phyloP scores from a whole-genome alignment of 352 stramenopile genomes.

The Globisporangium spinosum region DNA sequence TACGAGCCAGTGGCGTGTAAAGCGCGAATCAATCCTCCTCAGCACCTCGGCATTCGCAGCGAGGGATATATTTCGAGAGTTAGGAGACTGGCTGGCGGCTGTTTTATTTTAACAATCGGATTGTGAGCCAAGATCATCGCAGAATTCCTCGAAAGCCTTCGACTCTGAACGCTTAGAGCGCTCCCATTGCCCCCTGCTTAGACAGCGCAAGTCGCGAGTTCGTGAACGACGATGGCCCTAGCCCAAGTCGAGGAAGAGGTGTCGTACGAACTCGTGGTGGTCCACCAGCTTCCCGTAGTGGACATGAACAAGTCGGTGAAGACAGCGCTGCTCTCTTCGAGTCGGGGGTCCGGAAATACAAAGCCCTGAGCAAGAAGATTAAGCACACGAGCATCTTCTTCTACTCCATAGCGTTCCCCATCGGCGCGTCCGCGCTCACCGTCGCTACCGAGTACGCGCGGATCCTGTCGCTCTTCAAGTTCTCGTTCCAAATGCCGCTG shows the following conservation, averaged over 20 bases:
- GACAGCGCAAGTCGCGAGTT: background rate
- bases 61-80: background rate
- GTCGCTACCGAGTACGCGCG: constrained; percentile 6
- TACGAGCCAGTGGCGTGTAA: too few species aligned
- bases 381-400: constrained; percentile 1
- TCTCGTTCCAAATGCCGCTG: background rate
- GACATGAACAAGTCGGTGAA: constrained; percentile 9
- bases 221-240: background rate
- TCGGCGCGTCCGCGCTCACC: constrained; percentile 3
- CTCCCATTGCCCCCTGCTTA: background rate
- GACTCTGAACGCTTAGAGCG: background rate
- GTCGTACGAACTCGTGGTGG: background rate
- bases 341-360: background rate
- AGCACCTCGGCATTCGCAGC: background rate
- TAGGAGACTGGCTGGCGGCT: background rate
- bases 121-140: background rate
- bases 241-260: background rate
- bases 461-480: constrained; percentile 3
- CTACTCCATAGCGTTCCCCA: constrained; percentile 4
- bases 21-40: too few species aligned
- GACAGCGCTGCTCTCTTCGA: background rate
- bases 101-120: background rate
- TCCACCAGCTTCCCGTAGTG: background rate
- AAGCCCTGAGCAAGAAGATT: background rate
- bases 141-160: background rate